Percentiles rank a stretch among this genome's conserved stretches.
Evolutionary conservation across 2,329 filamentous ascomycete genomes (phyloP).

Genomic region (Arthrinium phaeospermum): DNA sequence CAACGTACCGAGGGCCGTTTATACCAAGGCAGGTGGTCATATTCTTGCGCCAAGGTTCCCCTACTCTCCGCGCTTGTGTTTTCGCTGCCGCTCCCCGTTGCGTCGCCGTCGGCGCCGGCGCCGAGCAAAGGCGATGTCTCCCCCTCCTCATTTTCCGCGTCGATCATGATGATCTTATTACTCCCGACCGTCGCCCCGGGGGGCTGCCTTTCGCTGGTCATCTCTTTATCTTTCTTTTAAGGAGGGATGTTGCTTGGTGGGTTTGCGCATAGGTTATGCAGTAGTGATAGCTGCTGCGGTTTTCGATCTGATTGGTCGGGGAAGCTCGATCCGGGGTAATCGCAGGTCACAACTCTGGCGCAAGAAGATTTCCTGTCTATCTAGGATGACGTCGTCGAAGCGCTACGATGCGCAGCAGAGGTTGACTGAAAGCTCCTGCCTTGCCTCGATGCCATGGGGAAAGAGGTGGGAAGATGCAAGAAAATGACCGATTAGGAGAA

Average conservation of each 20-base stretch:
- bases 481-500: neutral
- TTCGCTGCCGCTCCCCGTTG: constrained; percentile 24
- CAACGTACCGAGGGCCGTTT: constrained; percentile 63
- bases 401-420: constrained; percentile 2
- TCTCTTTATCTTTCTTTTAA: neutral
- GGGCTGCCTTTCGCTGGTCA: constrained; percentile 18
- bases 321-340: neutral
- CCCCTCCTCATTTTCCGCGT: constrained; percentile 30
- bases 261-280: neutral
- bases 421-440: neutral
- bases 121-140: constrained; percentile 49
- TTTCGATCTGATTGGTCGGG: neutral
- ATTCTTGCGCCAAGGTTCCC: constrained; percentile 61
- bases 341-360: constrained; percentile 3
- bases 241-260: neutral
- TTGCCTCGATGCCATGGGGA: constrained; percentile 8
- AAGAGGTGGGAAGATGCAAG: neutral
- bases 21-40: constrained; percentile 66
- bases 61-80: constrained; percentile 21
- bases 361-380: neutral
- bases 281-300: neutral
- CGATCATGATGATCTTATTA: constrained; percentile 33
- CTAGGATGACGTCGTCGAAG: neutral
- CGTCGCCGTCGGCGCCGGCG: constrained; percentile 31
- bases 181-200: constrained; percentile 19